Conservation (phyloP, 2,329 filamentous ascomycete genomes). For the Venturia pyrina region DNA sequence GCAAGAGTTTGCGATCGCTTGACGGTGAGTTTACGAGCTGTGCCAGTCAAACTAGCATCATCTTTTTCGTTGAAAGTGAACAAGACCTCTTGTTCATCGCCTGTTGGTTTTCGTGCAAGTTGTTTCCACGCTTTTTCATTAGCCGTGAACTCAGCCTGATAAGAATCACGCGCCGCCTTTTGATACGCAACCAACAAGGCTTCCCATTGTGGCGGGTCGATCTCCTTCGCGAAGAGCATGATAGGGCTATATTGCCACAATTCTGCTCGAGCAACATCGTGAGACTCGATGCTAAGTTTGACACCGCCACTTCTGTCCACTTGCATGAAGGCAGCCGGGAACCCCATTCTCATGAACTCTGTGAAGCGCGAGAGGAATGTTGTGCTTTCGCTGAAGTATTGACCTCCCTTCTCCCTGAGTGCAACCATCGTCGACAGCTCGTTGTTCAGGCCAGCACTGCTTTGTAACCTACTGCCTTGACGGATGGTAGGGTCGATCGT, state of each 20-base stretch:
- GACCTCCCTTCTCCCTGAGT: constrained; percentile 86
- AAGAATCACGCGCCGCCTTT: constrained; percentile 62
- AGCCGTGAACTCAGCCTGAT: constrained; percentile 72
- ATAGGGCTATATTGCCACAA: constrained; percentile 85
- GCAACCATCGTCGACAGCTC: constrained; percentile 79
- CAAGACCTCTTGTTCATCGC: constrained; percentile 73
- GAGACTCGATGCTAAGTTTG: constrained; percentile 59
- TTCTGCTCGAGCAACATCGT: constrained; percentile 59
- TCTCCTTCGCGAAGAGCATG: constrained; percentile 78
- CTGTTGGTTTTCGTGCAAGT: constrained; percentile 61
- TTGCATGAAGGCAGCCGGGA: constrained; percentile 63
- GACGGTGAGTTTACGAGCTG: constrained; percentile 83
- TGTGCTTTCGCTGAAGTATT: constrained; percentile 67
- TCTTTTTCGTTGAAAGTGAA: constrained; percentile 83
- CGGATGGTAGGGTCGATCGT: constrained; percentile 82
- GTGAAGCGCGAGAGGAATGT: constrained; percentile 70
- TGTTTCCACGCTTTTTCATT: constrained; percentile 71
- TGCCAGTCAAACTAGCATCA: constrained; percentile 38
- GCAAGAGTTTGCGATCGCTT: constrained; percentile 86
- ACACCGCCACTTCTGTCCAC: constrained; percentile 46
- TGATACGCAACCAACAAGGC: constrained; percentile 72
- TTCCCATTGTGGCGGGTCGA: constrained; percentile 74
- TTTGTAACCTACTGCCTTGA: constrained; percentile 37
- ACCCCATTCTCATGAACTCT: constrained; percentile 72
- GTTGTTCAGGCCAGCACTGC: constrained; percentile 46